Evolutionary conservation across 306 rosid genomes (phyloP), one percentile per base, ranked within the genome.

Genomic region (Sicyos baderoa): DNA sequence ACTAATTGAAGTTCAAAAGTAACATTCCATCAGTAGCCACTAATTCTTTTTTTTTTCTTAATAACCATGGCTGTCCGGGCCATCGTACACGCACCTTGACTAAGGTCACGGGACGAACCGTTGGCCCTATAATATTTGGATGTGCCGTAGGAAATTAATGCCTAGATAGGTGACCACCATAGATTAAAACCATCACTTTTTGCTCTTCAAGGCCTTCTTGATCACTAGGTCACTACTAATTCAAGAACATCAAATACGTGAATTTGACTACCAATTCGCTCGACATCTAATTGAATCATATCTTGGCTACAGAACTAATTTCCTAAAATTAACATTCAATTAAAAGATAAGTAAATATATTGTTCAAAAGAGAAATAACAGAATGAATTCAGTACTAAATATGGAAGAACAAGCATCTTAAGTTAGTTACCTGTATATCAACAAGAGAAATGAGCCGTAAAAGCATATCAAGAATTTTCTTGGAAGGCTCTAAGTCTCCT

Each of bases 401-500:
- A 65, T 65, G 32, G 54, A 64, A 11, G n/a, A 29, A 45, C 7
- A 19, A 19, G 27, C 53, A 14, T 44, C 35, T 19, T 45, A 64
- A 45, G 25, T 11, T 29, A 29, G 15, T 76, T 63, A 87, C 96
- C 84, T 89, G 96, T 76, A 87, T 89, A 80, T 92, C 97, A 59
- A 92, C 91, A 21, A 87, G 79, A 77, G 91, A 87, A 69, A 87
- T 75, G 67, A 87, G 79, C 61, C 89, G 92, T 72, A 89, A 61
- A 75, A 89, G 92, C 79, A 92, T 77, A 77, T 89, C 97, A 58
- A 89, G 68, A 79, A 92, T 70, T 76, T 86, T 92, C 83, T 87
- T 92, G 86, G 88, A 83, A 69, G 95, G 84, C 78, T 92, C 95
- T 0, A 87, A 82, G 40, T 91, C 96, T 61, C 84, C 96, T 72